Evolutionary conservation across 2,329 filamentous ascomycete genomes (phyloP).

Genomic region (Xenosphaeropsis pyriputrescens): DNA sequence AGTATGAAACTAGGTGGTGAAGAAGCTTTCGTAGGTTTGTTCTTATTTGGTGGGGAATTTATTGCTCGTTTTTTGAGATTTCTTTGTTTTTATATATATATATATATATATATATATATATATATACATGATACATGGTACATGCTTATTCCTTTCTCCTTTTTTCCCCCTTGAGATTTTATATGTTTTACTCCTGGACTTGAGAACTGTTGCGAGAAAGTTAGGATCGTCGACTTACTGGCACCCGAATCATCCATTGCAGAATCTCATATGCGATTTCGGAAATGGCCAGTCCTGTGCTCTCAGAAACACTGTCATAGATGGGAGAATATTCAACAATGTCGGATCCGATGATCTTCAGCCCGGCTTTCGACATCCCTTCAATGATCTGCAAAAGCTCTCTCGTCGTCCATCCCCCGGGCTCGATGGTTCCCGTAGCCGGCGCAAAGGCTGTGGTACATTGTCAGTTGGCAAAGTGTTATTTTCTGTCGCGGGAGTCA

Average conservation of each 20-base stretch:
- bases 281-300: slow-evolving; percentile 13
- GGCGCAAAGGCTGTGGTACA: slow-evolving; percentile 11
- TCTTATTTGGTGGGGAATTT: no score
- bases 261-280: slow-evolving; percentile 16
- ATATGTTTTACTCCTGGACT: no score
- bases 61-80: no score
- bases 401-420: slow-evolving; percentile 19
- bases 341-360: slow-evolving; percentile 18
- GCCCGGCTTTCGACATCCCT: slow-evolving; percentile 12
- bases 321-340: slow-evolving; percentile 17
- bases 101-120: no score
- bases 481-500: neutral
- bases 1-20: no score
- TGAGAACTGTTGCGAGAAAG: no score
- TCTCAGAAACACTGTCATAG: slow-evolving; percentile 17
- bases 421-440: slow-evolving; percentile 17
- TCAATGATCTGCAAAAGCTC: slow-evolving; percentile 16
- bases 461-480: no score
- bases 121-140: no score
- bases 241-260: slow-evolving; percentile 16
- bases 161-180: no score
- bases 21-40: no score
- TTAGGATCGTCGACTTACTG: slow-evolving; percentile 7
- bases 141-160: no score
- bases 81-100: no score